Conservation (phyloP, 331 rosid genomes). For the Quercus tomentella region DNA sequence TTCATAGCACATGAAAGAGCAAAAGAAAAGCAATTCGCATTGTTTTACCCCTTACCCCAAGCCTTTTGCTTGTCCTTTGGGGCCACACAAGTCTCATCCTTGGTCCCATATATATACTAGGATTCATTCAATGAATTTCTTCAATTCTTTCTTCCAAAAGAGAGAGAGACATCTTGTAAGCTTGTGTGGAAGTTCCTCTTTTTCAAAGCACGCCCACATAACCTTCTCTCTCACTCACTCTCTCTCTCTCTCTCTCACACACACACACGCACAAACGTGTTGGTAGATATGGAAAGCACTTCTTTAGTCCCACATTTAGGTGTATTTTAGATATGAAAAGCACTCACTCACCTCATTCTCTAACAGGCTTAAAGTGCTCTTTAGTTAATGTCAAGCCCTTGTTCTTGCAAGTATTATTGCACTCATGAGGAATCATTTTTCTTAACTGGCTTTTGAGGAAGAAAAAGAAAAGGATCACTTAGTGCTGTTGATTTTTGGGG, state of each 20-base stretch:
- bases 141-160: conserved; percentile 1
- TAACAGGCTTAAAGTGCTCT: conserved; percentile 17
- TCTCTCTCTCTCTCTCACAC: neutral
- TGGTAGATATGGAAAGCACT: conserved; percentile 35
- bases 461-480: neutral
- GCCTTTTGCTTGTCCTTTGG: conserved; percentile 29
- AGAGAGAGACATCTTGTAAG: conserved; percentile 13
- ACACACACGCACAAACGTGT: neutral
- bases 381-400: conserved; percentile 10
- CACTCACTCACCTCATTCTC: conserved; percentile 3
- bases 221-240: neutral
- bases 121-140: conserved; percentile 37
- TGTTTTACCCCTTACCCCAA: conserved; percentile 18
- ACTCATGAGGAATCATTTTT: conserved; percentile 22
- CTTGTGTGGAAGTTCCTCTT: conserved; percentile 40
- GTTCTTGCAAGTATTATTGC: conserved; percentile 7
- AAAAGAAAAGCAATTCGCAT: conserved; percentile 21
- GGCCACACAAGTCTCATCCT: conserved; percentile 46
- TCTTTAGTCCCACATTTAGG: conserved; percentile 6
- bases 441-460: neutral
- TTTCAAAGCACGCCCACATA: conserved; percentile 25
- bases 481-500: conserved; percentile 1
- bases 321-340: conserved; percentile 4
- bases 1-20: conserved; percentile 48
- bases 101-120: conserved; percentile 49